Evolutionary conservation across 306 rosid species (phyloP).

Genomic region (Prosopis cineraria): DNA sequence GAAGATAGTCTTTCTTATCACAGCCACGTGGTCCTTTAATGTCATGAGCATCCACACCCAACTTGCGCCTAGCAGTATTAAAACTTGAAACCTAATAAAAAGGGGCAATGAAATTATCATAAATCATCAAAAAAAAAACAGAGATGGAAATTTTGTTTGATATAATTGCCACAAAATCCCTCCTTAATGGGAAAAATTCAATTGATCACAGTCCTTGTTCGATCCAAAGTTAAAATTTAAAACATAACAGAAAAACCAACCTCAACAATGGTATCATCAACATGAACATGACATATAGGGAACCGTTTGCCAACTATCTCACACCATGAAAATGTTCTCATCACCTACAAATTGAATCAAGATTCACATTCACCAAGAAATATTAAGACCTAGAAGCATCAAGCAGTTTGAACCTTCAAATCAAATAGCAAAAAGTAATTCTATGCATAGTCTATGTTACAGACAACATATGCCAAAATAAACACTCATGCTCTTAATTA

Average conservation of each 20-base stretch:
- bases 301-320: constrained; percentile 82
- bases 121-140: constrained; percentile 15
- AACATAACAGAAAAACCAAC: constrained; percentile 41
- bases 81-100: constrained; percentile 85
- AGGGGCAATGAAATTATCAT: constrained; percentile 29
- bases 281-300: constrained; percentile 90
- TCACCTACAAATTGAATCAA: constrained; percentile 57
- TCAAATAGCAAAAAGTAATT: constrained; percentile 15
- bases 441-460: not conserved
- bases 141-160: not conserved
- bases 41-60: constrained; percentile 34
- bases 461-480: not conserved
- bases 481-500: constrained; percentile 3
- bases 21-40: constrained; percentile 48
- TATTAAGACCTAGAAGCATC: constrained; percentile 26
- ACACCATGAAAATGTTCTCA: constrained; percentile 79
- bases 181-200: constrained; percentile 3
- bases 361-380: constrained; percentile 30
- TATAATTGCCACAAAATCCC: not conserved
- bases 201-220: constrained; percentile 4
- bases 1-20: constrained; percentile 72
- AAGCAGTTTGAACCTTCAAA: constrained; percentile 25
- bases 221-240: not conserved
- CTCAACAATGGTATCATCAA: constrained; percentile 73
- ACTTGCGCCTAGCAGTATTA: constrained; percentile 48